Base-by-base conservation (phyloP, 495 filamentous ascomycete genomes). In the Aspergillus ostianus region DNA sequence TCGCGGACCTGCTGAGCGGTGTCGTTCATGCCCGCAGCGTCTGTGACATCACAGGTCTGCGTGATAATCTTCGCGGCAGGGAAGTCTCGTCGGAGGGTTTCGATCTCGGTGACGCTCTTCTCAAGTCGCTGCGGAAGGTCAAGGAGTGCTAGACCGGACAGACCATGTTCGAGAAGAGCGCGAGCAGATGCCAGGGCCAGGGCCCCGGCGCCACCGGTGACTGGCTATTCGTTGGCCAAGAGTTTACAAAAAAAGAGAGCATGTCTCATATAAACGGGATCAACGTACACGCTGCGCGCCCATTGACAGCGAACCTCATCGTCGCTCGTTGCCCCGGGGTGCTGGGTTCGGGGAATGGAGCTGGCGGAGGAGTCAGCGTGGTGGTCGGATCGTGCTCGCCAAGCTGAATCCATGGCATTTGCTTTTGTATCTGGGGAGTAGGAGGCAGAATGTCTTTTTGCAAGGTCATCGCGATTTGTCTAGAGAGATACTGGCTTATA, bases 101-200 rank as follows among this genome's bases (percentile, higher is more conserved):
- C 41, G 47, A 88, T 70, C 15, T 58, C 53, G 7, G 23, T 7
- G 17, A 47, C 47, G 6, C 58, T n/a, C 27, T 62, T 61, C 44
- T 76, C 70, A 0, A 62, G 44, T 20, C 71, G 57, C 2, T 74
- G 69, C 52, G 84, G 76, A 29, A 87, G 65, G 60, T 90, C 87
- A 60, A 89, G 80, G 54, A 90, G 77, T 30, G 79, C 80, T 41
- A 88, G 64, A 19, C 81, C 83, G 2, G 74, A 65, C 6, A 84
- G 72, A 17, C 87, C 88, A 65, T 90, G 87, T 66, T 91, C 88
- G 27, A 90, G 84, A 23, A 92, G 80, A 4, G 87, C 87, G 3
- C 78, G 77, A 3, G 81, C 80, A 4, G 80, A 79, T 17, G 77
- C 71, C 13, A 87, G 79, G 5, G 82, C 88, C 13, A 92, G 78